These are phyloP conservation scores for Tetrahymena malaccensis DNA, from an alignment of 73 alveolate species.

Conservation along the genomic window DNA sequence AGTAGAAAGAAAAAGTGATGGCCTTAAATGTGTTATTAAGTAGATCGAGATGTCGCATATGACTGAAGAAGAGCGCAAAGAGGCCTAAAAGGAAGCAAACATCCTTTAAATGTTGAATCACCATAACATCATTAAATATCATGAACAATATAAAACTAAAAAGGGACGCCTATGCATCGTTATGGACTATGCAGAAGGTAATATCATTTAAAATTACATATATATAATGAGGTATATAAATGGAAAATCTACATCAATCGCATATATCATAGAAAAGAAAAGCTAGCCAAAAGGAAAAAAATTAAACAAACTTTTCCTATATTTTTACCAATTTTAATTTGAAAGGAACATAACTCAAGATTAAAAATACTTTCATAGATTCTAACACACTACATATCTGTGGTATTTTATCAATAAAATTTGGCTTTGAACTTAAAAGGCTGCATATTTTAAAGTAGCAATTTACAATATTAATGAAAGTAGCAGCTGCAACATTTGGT, in stretches of 20 bases:
- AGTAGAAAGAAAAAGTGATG: conserved; percentile 68
- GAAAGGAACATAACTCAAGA: neutral
- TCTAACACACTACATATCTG: neutral
- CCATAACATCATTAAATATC: conserved; percentile 72
- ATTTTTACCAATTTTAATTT: too few relatives aligned
- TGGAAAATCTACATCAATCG: neutral
- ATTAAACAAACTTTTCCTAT: neutral
- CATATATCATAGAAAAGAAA: neutral
- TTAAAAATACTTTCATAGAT: neutral
- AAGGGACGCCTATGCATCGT: conserved; percentile 67
- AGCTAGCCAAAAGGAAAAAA: neutral
- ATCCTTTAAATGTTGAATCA: conserved; percentile 81
- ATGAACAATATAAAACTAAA: conserved; percentile 68
- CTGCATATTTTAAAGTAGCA: neutral
- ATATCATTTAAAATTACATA: neutral
- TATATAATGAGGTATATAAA: neutral
- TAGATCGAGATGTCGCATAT: conserved; percentile 71
- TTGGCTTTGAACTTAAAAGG: neutral
- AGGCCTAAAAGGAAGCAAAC: conserved; percentile 85
- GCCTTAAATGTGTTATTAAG: conserved; percentile 72
- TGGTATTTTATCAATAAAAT: neutral
- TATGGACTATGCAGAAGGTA: conserved; percentile 88
- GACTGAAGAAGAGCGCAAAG: conserved; percentile 76
- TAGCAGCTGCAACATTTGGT: neutral
- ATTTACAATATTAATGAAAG: neutral